Evolutionary conservation across 495 filamentous ascomycete species (phyloP), one percentile per base, ranked within the genome.

Genomic region (Penicillium daleae): DNA sequence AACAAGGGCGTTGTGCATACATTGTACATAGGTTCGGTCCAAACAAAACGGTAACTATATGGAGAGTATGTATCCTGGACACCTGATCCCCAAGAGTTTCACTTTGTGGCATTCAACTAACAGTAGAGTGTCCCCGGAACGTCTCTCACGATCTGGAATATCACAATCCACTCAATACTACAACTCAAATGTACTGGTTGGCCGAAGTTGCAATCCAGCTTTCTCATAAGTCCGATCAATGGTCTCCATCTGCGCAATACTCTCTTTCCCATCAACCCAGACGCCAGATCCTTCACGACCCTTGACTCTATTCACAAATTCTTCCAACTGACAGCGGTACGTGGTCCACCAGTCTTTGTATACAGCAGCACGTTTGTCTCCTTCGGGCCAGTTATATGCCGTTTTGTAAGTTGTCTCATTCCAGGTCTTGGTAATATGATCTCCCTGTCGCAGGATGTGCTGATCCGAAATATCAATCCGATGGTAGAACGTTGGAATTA

Each of bases 271-370:
- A 62, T 76, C 71, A 9, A 87, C 68, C 85, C 86, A 87, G 8
- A 78, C 72, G 6, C 73, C 74, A 5, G 70, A 74, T 0, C 66
- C 70, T 42, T 75, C 60, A 6, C 80, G 68, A 0, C 80, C 80
- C 29, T 78, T 80, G 4, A 87, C 63, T 24, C 65, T 71, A 64
- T 86, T 82, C 17, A 87, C 81, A 64, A 89, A 89, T 58, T 82
- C 74, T 61, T 87, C 79, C 7, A 89, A 71, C 70, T 84, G 79
- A 61, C 82, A 74, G 12, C 78, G 74, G 63, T 85, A 86, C 3
- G 78, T 79, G 2, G 73, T 64, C 85, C 85, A 87, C 62, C 74
- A 76, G 0, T 65, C 60, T 39, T 66, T 26, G 6, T 49, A 61
- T 6, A 48, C 19, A 4, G 13, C 39, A 6, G 31, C 53, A 13